A percentile compares a stretch with the other conserved stretches of the same genome.
Evolutionary conservation across 345 rosid species (phyloP).

Genomic region (Gossypioides kirkii): DNA sequence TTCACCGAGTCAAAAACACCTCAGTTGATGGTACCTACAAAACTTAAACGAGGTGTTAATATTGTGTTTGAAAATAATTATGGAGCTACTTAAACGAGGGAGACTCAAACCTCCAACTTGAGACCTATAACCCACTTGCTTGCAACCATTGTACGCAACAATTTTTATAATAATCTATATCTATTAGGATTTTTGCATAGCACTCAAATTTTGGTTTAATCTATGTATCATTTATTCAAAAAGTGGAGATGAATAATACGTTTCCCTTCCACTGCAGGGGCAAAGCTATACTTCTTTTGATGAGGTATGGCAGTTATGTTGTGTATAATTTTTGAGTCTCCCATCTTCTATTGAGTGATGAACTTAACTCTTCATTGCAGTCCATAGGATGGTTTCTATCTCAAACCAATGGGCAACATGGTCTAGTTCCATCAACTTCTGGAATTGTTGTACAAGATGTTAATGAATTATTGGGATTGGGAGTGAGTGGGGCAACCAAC

Average conservation of each 20-base stretch:
- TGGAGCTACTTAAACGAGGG: too few relatives aligned
- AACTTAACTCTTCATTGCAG: not conserved
- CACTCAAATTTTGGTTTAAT: not conserved
- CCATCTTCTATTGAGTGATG: not conserved
- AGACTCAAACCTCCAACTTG: too few relatives aligned
- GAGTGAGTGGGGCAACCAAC: not conserved
- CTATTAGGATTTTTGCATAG: not conserved
- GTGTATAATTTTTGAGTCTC: not conserved
- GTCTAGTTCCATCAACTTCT: not conserved
- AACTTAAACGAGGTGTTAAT: too few relatives aligned
- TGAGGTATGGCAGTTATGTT: not conserved
- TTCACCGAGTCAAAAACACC: too few relatives aligned
- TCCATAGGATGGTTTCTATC: not conserved
- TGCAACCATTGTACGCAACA: too few relatives aligned
- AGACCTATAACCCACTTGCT: too few relatives aligned
- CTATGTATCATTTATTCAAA: not conserved
- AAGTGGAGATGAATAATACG: not conserved
- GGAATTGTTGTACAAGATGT: not conserved
- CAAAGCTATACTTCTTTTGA: not conserved
- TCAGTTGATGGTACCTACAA: too few relatives aligned
- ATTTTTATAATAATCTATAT: too few relatives aligned
- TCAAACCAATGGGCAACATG: not conserved
- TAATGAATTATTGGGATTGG: not conserved
- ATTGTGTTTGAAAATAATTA: too few relatives aligned
- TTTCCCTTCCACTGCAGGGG: slow-evolving; percentile 4